Evolutionary conservation across 129 eudicot genomes (phyloP), one percentile per base, ranked within the genome.

Genomic region (Pulicaria dysenterica): DNA sequence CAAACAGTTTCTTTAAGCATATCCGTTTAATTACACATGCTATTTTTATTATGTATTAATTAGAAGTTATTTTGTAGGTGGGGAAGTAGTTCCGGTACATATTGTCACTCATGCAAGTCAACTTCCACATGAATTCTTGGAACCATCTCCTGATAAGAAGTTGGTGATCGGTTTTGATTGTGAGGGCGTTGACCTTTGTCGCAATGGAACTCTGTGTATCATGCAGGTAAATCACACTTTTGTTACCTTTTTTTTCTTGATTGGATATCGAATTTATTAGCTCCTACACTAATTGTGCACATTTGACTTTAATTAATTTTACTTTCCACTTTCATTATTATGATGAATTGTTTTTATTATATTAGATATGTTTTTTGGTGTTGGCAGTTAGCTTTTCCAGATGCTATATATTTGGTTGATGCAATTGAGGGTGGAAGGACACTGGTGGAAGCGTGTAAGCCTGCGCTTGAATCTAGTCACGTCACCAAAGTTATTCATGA

Each of bases 121-220:
- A 67, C 99, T 95, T 79, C 97, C 97, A 8, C 67, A 64, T 48
- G 99, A 90, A 14, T 88, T 95, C 59, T 70, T 95, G 76, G 83
- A 88, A 38, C 99, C 97, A 54, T 86, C 97, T 58, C 79, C 81
- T 42, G 89, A 83, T 48, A 79, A 50, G 40, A 80, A 88, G 42
- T 70, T 90, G 64, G 91, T 90, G 17, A 81, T 95, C 67, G 99
- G 99, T 69, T 89, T 90, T 66, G 99, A 95, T 59, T 95, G 99
- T 73, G 99, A 95, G 79, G 99, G 99, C 70, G 99, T 88, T 79
- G 97, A 94, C 84, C 99, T 95, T 70, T 90, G 99, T 70, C 91
- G 99, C 31, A 14, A 82, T 59, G 99, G 99, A 67, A 66, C 88
- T 65, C 89, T 95, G 61, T 95, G 99, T 79, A 83, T 95, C 63